Conservation (phyloP, 2,329 filamentous ascomycete genomes). For the Fusarium devonianum region DNA sequence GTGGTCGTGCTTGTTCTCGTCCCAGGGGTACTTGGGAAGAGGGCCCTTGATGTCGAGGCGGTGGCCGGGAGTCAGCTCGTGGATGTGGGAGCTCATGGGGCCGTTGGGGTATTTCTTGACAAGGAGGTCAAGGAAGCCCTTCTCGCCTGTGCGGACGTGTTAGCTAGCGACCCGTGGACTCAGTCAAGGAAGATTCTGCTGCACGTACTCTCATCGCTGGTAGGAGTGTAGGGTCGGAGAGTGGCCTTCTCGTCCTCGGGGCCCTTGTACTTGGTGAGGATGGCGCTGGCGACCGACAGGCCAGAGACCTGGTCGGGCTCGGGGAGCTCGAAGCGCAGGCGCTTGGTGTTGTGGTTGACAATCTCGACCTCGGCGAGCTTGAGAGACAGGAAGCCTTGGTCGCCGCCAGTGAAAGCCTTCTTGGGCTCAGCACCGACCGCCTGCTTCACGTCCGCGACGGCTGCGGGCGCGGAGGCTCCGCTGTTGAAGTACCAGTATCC, state of each 20-base stretch:
- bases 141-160: constrained; percentile 60
- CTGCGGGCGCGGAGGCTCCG: constrained; percentile 60
- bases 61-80: constrained; percentile 83
- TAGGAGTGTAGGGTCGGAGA: constrained; percentile 91
- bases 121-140: constrained; percentile 85
- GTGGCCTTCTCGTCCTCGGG: constrained; percentile 84
- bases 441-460: constrained; percentile 57
- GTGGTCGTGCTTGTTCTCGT: constrained; percentile 91
- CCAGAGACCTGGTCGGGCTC: constrained; percentile 86
- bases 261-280: constrained; percentile 91
- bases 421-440: constrained; percentile 62
- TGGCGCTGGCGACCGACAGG: constrained; percentile 80
- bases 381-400: constrained; percentile 87
- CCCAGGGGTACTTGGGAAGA: constrained; percentile 91
- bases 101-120: constrained; percentile 92
- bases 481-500: constrained; percentile 64
- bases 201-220: constrained; percentile 78
- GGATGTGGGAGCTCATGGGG: constrained; percentile 89
- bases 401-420: constrained; percentile 75
- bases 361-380: constrained; percentile 79
- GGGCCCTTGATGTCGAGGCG: constrained; percentile 92
- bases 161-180: constrained; percentile 7
- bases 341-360: constrained; percentile 96
- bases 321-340: constrained; percentile 84
- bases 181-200: background rate